A percentile compares a stretch with the other conserved stretches of the same genome.
Conservation (phyloP, 257 asterid species). For the Solanum tarapatanum region DNA sequence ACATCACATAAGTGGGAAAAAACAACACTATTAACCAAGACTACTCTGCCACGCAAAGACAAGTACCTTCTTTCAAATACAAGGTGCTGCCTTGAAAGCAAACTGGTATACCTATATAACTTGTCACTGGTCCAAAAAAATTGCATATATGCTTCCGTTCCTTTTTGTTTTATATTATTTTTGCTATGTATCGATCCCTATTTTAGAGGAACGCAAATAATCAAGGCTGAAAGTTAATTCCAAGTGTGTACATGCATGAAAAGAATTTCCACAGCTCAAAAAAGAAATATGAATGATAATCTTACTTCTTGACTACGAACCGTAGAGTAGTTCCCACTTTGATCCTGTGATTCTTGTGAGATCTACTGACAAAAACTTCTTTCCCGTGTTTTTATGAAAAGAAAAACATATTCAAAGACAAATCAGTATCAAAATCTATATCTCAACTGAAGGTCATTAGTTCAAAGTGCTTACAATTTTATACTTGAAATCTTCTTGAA, state of each 20-base stretch:
- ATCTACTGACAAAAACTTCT: conserved; percentile 41
- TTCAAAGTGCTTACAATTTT: conserved; percentile 30
- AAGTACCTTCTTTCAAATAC: neutral
- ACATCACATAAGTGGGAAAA: too few relatives aligned
- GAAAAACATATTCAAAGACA: neutral
- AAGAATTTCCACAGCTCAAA: neutral
- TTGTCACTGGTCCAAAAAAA: neutral
- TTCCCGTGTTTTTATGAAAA: conserved; percentile 46
- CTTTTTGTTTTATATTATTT: neutral
- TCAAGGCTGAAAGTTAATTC: too few relatives aligned
- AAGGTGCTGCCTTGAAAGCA: neutral
- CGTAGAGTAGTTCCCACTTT: conserved; percentile 57
- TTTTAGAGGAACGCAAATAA: neutral
- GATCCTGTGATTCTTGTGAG: conserved; percentile 49
- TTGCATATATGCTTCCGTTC: neutral
- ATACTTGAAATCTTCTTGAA: conserved; percentile 51
- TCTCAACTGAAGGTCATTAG: neutral
- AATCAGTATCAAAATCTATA: neutral
- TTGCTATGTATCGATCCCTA: neutral
- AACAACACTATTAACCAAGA: neutral
- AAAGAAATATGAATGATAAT: neutral
- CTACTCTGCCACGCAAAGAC: neutral
- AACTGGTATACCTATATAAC: neutral
- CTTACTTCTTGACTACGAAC: conserved; percentile 56
- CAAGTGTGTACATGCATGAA: too few relatives aligned